These are phyloP conservation scores for Pyrus communis DNA, from an alignment of 306 rosid genomes.

Conservation along the genomic window DNA sequence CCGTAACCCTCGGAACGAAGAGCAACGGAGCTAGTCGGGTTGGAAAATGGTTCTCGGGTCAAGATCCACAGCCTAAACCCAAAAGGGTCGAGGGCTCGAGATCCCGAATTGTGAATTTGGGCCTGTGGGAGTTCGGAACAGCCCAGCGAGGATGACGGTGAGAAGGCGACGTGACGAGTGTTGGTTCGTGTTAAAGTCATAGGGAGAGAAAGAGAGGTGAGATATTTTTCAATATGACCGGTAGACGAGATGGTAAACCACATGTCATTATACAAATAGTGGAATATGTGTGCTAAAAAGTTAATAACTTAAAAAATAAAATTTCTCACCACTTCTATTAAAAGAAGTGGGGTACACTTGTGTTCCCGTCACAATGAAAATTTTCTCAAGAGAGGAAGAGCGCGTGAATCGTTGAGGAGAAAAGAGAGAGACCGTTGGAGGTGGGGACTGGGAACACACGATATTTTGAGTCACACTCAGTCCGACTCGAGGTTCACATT, in stretches of 20 bases:
- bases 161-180: slow-evolving; percentile 16
- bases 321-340: too few species aligned
- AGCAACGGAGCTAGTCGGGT: neutral
- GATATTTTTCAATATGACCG: too few species aligned
- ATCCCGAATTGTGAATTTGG: neutral
- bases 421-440: slow-evolving; percentile 29
- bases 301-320: neutral
- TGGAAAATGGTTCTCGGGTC: neutral
- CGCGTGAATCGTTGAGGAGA: slow-evolving; percentile 11
- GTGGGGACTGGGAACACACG: slow-evolving; percentile 25
- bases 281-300: too few species aligned
- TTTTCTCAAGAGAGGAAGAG: neutral
- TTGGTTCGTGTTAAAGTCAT: slow-evolving; percentile 12
- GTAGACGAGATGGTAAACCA: too few species aligned
- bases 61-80: neutral
- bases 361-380: too few species aligned
- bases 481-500: neutral
- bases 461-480: slow-evolving; percentile 6
- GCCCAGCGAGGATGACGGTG: neutral
- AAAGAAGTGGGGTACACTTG: too few species aligned
- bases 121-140: neutral
- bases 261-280: too few species aligned
- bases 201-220: too few species aligned
- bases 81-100: neutral
- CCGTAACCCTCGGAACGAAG: neutral